Evolutionary conservation across 495 filamentous ascomycete species (phyloP), one percentile per base, ranked within the genome.

Genomic region (Hypoxylon lienhwacheense): DNA sequence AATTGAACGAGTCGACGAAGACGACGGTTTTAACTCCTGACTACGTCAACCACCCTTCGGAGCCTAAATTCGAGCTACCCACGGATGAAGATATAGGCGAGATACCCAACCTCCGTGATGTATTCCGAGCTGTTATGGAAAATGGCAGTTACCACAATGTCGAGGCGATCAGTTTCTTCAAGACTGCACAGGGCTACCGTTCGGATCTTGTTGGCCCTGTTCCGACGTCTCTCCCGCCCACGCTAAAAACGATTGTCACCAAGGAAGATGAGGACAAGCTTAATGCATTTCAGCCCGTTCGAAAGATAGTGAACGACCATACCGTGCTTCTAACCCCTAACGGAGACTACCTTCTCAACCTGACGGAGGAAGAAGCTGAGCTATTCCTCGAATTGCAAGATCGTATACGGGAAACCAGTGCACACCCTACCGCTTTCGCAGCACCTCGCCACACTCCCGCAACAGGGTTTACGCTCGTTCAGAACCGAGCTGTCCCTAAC

Each of bases 311-410:
- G 12, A 76, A 77, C 21, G 72, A 72, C 15, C 71, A 74, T 22
- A 75, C 79, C 19, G 80, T 83, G 43, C 71, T 93, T 36, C 83
- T 93, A 42, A 91, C 88, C 1, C 89, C 91, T 2, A 84, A 86
- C 48, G 90, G 90, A 3, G 82, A 85, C 47, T 85, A 87, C 45
- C 76, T 97, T 20, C 82, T 83, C 28, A 89, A 90, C 54, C 73
- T 98, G 15, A 85, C 80, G 7, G 64, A 77, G 10, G 85, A 88
- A 21, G 88, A 95, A 63, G 90, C 95, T 53, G 77, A 86, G 16
- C 80, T 85, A 6, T 92, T 88, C 51, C 71, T 97, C 10, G 76
- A 82, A 43, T 77, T 95, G 0, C 89, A 96, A 68, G 77, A 81
- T 50, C 76, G 70, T 40, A 71, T 87, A 37, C 71, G 76, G 4